phyloP scores from a whole-genome alignment of 2,329 filamentous ascomycete genomes.

The Tolypocladium tundrense region DNA sequence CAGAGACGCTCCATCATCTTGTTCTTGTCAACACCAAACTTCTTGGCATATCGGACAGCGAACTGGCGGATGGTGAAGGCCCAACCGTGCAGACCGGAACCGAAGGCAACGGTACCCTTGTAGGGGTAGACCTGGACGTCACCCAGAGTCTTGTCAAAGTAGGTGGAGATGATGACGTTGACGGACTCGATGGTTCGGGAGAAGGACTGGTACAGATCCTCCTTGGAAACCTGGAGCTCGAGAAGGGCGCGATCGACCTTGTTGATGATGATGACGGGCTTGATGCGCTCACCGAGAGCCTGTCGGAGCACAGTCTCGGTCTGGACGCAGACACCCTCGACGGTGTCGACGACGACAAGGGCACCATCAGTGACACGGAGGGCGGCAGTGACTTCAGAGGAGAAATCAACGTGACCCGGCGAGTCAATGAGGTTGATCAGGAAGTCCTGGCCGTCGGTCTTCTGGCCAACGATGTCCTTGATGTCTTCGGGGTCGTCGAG shows the following conservation, averaged over 20 bases:
- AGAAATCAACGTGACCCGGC: slow-evolving; percentile 99
- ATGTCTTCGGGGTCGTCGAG: slow-evolving; percentile 75
- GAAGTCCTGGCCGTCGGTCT: slow-evolving; percentile 89
- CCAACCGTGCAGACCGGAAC: slow-evolving; percentile 99
- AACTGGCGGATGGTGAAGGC: slow-evolving; percentile 99
- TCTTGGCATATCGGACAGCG: slow-evolving; percentile 93
- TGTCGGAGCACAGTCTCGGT: slow-evolving; percentile 99
- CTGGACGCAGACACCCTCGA: slow-evolving; percentile 99
- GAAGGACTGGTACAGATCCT: slow-evolving; percentile 99
- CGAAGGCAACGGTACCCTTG: slow-evolving; percentile 96
- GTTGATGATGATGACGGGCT: slow-evolving; percentile 99
- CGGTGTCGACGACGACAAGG: slow-evolving; percentile 98
- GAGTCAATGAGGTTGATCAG: slow-evolving; percentile 99
- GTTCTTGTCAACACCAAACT: slow-evolving; percentile 98
- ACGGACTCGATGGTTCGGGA: slow-evolving; percentile 98
- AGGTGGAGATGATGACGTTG: slow-evolving; percentile 99
- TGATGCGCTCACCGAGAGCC: slow-evolving; percentile 99
- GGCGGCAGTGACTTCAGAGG: slow-evolving; percentile 96
- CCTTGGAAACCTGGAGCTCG: slow-evolving; percentile 96
- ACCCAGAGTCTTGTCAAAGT: slow-evolving; percentile 93
- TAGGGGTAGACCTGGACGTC: slow-evolving; percentile 98
- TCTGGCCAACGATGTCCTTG: slow-evolving; percentile 85
- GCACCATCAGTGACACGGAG: slow-evolving; percentile 99
- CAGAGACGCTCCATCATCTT: slow-evolving; percentile 99
- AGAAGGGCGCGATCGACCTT: slow-evolving; percentile 99